A percentile compares a stretch with the other conserved stretches of the same genome.
phyloP scores from a whole-genome alignment of 2,329 filamentous ascomycete species.

The Raffaelea ambrosiae region DNA sequence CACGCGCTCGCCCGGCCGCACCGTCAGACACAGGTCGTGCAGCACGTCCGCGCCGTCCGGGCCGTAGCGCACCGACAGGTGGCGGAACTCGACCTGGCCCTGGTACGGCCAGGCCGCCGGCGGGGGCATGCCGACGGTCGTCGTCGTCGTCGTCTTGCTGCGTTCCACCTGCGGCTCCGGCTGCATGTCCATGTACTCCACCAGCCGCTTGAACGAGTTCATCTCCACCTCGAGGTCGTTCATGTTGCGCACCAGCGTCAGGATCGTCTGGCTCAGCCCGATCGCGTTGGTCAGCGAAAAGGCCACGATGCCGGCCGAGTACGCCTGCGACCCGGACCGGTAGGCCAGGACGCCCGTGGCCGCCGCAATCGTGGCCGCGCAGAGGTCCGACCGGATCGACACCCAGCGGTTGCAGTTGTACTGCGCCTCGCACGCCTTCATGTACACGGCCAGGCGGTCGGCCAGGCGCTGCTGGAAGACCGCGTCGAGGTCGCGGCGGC shows the following conservation, averaged over 20 bases:
- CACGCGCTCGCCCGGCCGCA: constrained; percentile 62
- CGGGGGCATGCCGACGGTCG: neutral
- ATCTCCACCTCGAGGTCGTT: constrained; percentile 51
- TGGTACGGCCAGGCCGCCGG: constrained; percentile 18
- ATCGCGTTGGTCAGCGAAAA: constrained; percentile 49
- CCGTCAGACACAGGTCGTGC: neutral
- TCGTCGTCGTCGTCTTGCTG: constrained; percentile 1
- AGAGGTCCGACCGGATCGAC: constrained; percentile 74
- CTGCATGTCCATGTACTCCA: constrained; percentile 18
- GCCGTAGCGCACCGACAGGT: constrained; percentile 17
- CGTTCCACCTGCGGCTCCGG: constrained; percentile 17
- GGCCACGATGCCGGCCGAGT: constrained; percentile 42
- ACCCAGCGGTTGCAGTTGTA: constrained; percentile 81
- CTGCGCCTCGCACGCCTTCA: constrained; percentile 21
- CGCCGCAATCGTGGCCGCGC: constrained; percentile 80
- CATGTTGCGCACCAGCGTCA: constrained; percentile 42
- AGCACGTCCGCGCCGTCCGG: neutral
- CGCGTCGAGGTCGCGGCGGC: constrained; percentile 29
- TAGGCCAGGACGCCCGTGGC: constrained; percentile 64
- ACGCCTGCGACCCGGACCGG: constrained; percentile 52
- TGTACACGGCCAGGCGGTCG: constrained; percentile 19
- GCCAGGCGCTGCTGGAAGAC: constrained; percentile 21
- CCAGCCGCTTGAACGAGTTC: constrained; percentile 32
- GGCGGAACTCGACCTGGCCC: constrained; percentile 19
- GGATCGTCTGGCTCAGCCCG: constrained; percentile 41